These are phyloP conservation scores for Boechera retrofracta DNA, from an alignment of 345 rosid species.

Conservation along the genomic window DNA sequence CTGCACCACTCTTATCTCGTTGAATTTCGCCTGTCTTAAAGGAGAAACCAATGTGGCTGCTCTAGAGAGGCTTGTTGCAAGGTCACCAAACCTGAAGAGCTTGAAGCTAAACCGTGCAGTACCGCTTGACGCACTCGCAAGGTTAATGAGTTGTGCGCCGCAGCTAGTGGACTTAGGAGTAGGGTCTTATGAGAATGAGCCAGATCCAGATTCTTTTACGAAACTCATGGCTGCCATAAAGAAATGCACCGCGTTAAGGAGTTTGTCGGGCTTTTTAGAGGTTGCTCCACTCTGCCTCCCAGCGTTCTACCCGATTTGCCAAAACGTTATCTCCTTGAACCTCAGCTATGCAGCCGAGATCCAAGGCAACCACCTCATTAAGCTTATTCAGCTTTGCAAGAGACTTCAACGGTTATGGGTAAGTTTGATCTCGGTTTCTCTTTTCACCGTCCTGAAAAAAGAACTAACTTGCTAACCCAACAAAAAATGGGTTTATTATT, in stretches of 20 bases:
- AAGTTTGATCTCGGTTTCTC: slow-evolving; percentile 25
- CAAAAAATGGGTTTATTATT: background rate
- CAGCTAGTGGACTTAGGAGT: slow-evolving; percentile 84
- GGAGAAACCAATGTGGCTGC: slow-evolving; percentile 80
- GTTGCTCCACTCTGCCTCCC: slow-evolving; percentile 65
- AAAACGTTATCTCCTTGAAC: slow-evolving; percentile 67
- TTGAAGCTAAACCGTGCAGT: slow-evolving; percentile 85
- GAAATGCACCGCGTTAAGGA: slow-evolving; percentile 63
- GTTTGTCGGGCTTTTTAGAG: slow-evolving; percentile 92
- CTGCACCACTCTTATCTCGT: slow-evolving; percentile 73
- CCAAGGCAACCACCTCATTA: slow-evolving; percentile 62
- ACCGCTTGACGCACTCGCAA: slow-evolving; percentile 71
- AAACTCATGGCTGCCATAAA: slow-evolving; percentile 56
- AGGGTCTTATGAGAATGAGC: slow-evolving; percentile 78
- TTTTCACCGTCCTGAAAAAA: background rate
- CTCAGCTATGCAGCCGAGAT: slow-evolving; percentile 88
- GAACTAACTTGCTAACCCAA: background rate
- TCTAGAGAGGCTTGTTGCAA: slow-evolving; percentile 84
- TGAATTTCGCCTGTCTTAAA: slow-evolving; percentile 92
- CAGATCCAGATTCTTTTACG: slow-evolving; percentile 59
- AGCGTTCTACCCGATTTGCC: slow-evolving; percentile 67
- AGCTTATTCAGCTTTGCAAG: slow-evolving; percentile 65
- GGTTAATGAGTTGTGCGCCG: slow-evolving; percentile 67
- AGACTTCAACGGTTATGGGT: slow-evolving; percentile 93
- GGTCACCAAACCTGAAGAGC: slow-evolving; percentile 87